phyloP scores from a whole-genome alignment of 2,329 filamentous ascomycete species.

The Nemania sp. region DNA sequence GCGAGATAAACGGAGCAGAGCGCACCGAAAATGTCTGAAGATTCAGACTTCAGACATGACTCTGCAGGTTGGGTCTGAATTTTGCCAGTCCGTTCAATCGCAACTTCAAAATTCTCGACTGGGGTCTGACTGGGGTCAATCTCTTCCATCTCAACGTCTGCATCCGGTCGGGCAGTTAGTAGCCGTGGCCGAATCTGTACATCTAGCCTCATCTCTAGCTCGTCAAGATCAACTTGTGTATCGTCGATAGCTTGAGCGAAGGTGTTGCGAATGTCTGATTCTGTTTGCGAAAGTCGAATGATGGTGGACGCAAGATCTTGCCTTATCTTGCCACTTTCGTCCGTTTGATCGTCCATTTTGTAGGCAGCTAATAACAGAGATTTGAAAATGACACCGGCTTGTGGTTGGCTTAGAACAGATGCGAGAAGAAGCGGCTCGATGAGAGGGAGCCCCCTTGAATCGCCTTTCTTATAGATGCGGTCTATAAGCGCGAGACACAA shows the following conservation, averaged over 20 bases:
- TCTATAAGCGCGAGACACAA: conserved; percentile 69
- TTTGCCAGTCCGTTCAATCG: conserved; percentile 31
- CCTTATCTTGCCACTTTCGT: conserved; percentile 59
- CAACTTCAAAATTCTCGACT: conserved; percentile 33
- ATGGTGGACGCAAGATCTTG: conserved; percentile 67
- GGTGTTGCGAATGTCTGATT: conserved; percentile 61
- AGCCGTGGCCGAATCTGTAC: conserved; percentile 65
- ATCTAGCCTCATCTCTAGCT: conserved; percentile 74
- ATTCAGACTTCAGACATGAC: conserved; percentile 56
- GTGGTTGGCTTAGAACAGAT: conserved; percentile 63
- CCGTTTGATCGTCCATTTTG: conserved; percentile 57
- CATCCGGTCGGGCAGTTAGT: conserved; percentile 52
- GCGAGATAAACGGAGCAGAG: conserved; percentile 61
- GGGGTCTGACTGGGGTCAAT: conserved; percentile 16
- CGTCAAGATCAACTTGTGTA: conserved; percentile 71
- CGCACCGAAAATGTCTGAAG: conserved; percentile 59
- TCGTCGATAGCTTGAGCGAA: conserved; percentile 69
- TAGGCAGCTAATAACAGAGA: conserved; percentile 64
- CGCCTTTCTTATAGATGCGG: conserved; percentile 62
- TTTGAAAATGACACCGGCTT: conserved; percentile 67
- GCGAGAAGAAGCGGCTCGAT: conserved; percentile 65
- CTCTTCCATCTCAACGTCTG: conserved; percentile 56
- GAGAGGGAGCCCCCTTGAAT: conserved; percentile 57
- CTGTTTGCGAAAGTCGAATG: conserved; percentile 65
- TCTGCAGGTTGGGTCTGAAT: conserved; percentile 43